Conservation (phyloP, 2,329 filamentous ascomycete genomes). For the Penicillium sp. region DNA sequence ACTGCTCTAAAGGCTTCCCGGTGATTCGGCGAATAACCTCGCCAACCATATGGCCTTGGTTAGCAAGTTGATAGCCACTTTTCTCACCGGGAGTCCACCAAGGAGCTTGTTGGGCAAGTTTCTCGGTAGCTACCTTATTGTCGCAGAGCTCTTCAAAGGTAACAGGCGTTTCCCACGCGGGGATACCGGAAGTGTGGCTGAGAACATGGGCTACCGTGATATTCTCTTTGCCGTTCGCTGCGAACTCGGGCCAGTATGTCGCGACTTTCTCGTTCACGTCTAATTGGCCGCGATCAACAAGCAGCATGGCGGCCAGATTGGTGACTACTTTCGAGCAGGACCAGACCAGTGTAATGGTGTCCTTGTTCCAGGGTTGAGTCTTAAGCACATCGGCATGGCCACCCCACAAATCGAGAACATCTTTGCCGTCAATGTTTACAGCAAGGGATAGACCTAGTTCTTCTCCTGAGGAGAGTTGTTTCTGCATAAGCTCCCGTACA, state of each 20-base stretch:
- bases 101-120: constrained; percentile 40
- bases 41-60: constrained; percentile 45
- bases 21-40: constrained; percentile 45
- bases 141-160: constrained; percentile 36
- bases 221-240: constrained; percentile 30
- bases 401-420: constrained; percentile 48
- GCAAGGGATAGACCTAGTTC: constrained; percentile 50
- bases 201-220: constrained; percentile 27
- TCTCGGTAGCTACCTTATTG: constrained; percentile 22
- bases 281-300: constrained; percentile 28
- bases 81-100: constrained; percentile 44
- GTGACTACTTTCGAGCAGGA: constrained; percentile 30
- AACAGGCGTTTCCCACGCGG: constrained; percentile 30
- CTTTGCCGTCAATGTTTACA: constrained; percentile 48
- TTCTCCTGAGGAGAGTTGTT: constrained; percentile 37
- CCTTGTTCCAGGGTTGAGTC: constrained; percentile 39
- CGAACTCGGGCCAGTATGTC: constrained; percentile 37
- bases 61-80: constrained; percentile 38
- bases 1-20: constrained; percentile 46
- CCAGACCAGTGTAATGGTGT: constrained; percentile 31
- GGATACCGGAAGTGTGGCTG: constrained; percentile 20
- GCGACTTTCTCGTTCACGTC: constrained; percentile 26
- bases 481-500: constrained; percentile 36
- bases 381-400: constrained; percentile 20
- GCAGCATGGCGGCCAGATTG: constrained; percentile 24